Evolutionary conservation across 2,329 filamentous ascomycete genomes (phyloP), one percentile per base, ranked within the genome.

Genomic region (Cladosporium phlei): DNA sequence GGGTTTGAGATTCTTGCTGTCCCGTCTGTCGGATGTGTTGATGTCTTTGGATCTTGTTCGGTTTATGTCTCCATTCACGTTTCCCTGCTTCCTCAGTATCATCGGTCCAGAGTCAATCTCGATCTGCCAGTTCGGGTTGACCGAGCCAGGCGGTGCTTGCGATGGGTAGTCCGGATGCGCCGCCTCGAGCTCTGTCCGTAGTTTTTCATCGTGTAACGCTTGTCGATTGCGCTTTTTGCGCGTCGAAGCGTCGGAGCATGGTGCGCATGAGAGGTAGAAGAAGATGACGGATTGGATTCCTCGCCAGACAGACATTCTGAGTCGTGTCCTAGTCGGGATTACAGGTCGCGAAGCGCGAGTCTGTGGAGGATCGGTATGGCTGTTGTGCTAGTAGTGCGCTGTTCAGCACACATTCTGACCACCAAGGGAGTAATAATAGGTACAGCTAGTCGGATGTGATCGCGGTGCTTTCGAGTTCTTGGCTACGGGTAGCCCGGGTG

Each of bases 41-140:
- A 45, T 16, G 24, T 45, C 42, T 22, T 32, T 35, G 10, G 38
- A 37, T 30, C 46, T 33, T 25, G 46, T 42, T 14, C 38, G 37
- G 19, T 42, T 34, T 16, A 42, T 37, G 17, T 48, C 25, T 59
- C 42, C 33, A 17, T 37, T 14, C 10, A 21, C 24, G 4, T 21
- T 45, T 14, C 32, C 12, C 17, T 35, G 83, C 83, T 79, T 81
- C 30, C 42, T 45, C 10, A 29, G 33, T 2, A 30, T 28, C 27
- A 38, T 38, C 2, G 90, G 90, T 0, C 90, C 90, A 68, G 90
- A 77, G 52, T 74, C 75, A 55, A 96, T 94, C 66, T 96, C 90
- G 61, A 93, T 86, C 24, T 78, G 73, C 90, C 90, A 96, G 68
- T 87, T 88, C 10, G 85, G 83, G 59, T 96, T 96, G 21, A 88